Evolutionary conservation across 176 grass and related monocot species (phyloP).

Genomic region (Paspalum notatum): DNA sequence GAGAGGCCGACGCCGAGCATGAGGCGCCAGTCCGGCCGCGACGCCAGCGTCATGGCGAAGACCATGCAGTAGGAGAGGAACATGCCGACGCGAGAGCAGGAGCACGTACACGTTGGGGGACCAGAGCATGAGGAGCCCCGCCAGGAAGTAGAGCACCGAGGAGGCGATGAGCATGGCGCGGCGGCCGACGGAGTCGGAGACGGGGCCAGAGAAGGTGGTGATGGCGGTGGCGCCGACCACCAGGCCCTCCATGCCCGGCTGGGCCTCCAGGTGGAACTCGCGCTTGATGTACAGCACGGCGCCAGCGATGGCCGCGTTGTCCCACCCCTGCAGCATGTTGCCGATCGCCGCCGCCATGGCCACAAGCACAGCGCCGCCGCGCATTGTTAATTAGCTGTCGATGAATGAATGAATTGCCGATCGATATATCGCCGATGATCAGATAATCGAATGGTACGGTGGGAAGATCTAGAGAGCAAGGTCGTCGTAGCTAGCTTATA

Average conservation of each 20-base stretch:
- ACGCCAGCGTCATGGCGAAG: constrained; percentile 70
- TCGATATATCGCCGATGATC: too few relatives aligned
- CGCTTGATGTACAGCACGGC: constrained; percentile 81
- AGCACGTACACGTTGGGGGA: constrained; percentile 72
- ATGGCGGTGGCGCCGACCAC: constrained; percentile 80
- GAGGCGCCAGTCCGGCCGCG: constrained; percentile 67
- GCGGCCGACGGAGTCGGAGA: constrained; percentile 72
- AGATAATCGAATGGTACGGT: too few relatives aligned
- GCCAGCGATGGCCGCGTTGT: constrained; percentile 89
- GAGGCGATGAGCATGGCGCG: constrained; percentile 79
- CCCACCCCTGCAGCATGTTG: constrained; percentile 91
- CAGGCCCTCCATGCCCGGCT: constrained; percentile 74
- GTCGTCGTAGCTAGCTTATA: too few relatives aligned
- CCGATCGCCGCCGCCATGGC: constrained; percentile 73
- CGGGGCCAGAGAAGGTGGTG: constrained; percentile 85
- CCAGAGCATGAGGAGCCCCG: constrained; percentile 75
- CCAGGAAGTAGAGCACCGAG: constrained; percentile 61
- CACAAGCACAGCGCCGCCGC: constrained; percentile 67
- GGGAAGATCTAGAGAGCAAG: too few relatives aligned
- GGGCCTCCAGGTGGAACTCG: constrained; percentile 66
- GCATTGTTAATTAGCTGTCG: constrained; percentile 32
- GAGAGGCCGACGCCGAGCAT: constrained; percentile 83
- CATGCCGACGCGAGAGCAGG: constrained; percentile 69
- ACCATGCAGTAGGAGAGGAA: constrained; percentile 85
- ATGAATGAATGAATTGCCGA: too few relatives aligned